Evolutionary conservation across 768 basidiomycete genomes (phyloP), one percentile per base, ranked within the genome.

Genomic region (Psilocybe subaeruginosa): DNA sequence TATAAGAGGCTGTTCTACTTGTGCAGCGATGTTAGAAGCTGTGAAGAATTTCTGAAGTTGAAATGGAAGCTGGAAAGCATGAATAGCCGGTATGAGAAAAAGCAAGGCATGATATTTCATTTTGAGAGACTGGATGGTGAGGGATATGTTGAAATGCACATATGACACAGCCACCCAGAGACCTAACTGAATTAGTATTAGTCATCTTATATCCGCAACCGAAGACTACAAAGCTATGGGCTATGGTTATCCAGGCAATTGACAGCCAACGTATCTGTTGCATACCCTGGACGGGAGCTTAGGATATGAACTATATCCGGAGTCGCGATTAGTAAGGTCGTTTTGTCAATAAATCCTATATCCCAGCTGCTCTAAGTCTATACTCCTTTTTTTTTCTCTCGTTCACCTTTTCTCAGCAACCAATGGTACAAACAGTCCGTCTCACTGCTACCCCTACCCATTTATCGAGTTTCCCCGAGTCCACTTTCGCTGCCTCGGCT

Each of bases 21-120:
- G 56, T 7, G 60, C 43, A 9, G 65, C 63, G 46, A 72, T 60
- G 30, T 70, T 76, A 47, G 73, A 65, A 49, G 41, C 11, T 12
- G 80, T 79, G 70, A 87, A 80, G 69, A 89, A 82, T 8, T 63
- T 65, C 4, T 86, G 84, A 17, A 89, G 59, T 53, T 77, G 75
- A 70, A 90, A 89, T 12, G 87, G 87, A 23, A 81, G 67, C 64
- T 82, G 77, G 60, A 82, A 79, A 6, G 78, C 80, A 30, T 77
- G 60, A 39, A 66, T 66, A 30, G 68, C 62, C 3, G 77, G 74
- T 37, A 78, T 57, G 29, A 80, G 64, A 54, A 76, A 59, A 49
- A 78, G 51, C 23, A 75, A 61, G 41, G 66, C 46, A 51, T 59
- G 56, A 51, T 48, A 64, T 64, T 62, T 70, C 70, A 72, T 69